Evolutionary conservation across 176 grass and related monocot genomes (phyloP), one percentile per base, ranked within the genome.

Genomic region (Phragmites australis): DNA sequence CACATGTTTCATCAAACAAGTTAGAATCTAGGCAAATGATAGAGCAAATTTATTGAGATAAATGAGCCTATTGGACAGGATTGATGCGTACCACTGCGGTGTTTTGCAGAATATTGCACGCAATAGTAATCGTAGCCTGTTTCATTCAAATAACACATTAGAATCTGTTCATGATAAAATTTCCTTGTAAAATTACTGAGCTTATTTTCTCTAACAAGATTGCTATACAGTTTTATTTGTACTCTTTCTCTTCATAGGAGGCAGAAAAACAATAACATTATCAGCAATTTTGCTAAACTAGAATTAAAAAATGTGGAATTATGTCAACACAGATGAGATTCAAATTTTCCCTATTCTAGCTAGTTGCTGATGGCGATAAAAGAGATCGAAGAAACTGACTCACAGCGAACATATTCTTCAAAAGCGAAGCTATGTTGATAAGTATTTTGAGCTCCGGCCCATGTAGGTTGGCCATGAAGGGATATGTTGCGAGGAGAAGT

Each of bases 91-190:
- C 88, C 88, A 94, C 92, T 10, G 88, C 86, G 6, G 80, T 91
- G 68, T 94, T 94, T 44, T 91, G 88, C 12, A 94, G 65, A 61
- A 91, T 86, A 59, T 91, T 94, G 52, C 83, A 88, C 0, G 79
- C 83, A 65, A 76, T 94, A 8, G 87, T 94, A 42, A 94, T 91
- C 0, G 86, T 94, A 37, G 89, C 88, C 86, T 94, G 88, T 86
- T 81, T 70, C 50, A 39, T 78, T 61, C 13, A 77, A 44, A 81
- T 29, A 37, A 65, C 51, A 31, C 29, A 91, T 80, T 18, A 82
- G 15, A 72, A 54, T 57, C 68, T 30, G 0, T 51, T 71, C n/a
- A 11, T 57, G 58, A 77, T 66, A 17, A 11, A 43, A 44, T 21
- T 62, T 5, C 58, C 18, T 34, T 60, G 47, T 25, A 51, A 68